A percentile compares a stretch with the other conserved stretches of the same genome.
These are phyloP conservation scores for Suillus plorans DNA, from an alignment of 768 basidiomycete genomes.

Conservation along the genomic window DNA sequence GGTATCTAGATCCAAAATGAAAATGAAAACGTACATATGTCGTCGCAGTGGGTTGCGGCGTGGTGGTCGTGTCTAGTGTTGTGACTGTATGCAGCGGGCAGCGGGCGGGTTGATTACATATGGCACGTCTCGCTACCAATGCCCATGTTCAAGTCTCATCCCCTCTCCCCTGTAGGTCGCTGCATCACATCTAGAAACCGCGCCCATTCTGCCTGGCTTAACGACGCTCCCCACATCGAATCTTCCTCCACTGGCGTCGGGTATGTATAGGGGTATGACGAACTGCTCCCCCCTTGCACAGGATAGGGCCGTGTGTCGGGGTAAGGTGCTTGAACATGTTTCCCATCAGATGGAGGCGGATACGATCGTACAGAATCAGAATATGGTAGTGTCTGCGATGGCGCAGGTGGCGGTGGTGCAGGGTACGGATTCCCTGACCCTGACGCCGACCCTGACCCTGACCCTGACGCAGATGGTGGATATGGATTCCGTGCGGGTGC, in stretches of 20 bases:
- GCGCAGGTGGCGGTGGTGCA: conserved; percentile 1
- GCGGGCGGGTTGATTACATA: not conserved
- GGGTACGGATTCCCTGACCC: conserved; percentile 29
- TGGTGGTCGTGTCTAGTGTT: not conserved
- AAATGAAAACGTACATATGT: not conserved
- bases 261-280: conserved; percentile 34
- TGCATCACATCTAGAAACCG: conserved; percentile 65
- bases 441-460: conserved; percentile 17
- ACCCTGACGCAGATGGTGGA: conserved; percentile 18
- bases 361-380: not conserved
- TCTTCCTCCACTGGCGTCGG: conserved; percentile 52
- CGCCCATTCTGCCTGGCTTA: conserved; percentile 76
- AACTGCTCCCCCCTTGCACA: not conserved
- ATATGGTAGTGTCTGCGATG: conserved; percentile 15
- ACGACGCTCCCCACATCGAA: conserved; percentile 74
- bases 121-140: not conserved
- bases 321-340: not conserved
- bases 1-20: conserved; percentile 3
- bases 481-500: conserved; percentile 25
- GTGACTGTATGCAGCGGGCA: not conserved
- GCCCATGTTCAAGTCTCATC: not conserved
- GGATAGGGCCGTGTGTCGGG: not conserved
- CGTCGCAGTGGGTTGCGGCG: not conserved
- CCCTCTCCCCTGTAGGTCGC: conserved; percentile 36
- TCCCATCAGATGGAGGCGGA: not conserved